Conservation (phyloP, 768 basidiomycete genomes). For the Pleurotus salmoneostramineus region DNA sequence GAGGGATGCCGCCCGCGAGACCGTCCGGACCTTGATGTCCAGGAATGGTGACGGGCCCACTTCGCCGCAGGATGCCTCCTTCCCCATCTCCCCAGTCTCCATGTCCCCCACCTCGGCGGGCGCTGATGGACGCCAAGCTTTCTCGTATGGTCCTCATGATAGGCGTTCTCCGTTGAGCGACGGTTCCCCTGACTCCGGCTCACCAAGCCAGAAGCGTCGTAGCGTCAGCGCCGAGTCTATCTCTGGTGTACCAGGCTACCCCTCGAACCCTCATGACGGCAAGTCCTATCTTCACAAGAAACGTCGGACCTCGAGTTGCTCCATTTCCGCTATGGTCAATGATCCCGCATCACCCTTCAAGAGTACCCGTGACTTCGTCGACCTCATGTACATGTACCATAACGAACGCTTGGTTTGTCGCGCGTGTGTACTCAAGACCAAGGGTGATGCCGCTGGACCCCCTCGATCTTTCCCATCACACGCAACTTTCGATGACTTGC, state of each 20-base stretch:
- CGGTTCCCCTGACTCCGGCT: neutral
- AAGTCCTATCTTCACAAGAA: neutral
- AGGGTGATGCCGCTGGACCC: neutral
- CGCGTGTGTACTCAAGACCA: constrained; percentile 21
- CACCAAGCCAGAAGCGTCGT: neutral
- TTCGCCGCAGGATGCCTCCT: neutral
- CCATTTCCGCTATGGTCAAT: constrained; percentile 2
- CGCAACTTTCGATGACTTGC: constrained; percentile 31
- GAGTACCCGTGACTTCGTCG: constrained; percentile 19
- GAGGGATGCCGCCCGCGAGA: constrained; percentile 28
- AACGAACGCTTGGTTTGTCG: constrained; percentile 30
- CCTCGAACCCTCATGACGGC: neutral
- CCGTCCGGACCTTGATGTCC: constrained; percentile 21
- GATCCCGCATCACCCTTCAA: neutral
- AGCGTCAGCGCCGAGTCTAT: constrained; percentile 1
- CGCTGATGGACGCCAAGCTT: neutral
- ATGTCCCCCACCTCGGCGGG: neutral
- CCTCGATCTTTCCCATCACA: neutral
- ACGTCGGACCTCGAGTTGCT: constrained; percentile 4
- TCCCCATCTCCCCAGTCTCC: neutral
- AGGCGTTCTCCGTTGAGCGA: neutral
- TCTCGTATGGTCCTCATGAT: neutral
- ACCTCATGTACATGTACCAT: constrained; percentile 31
- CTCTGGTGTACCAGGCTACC: neutral
- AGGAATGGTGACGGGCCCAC: constrained; percentile 11